Conservation (phyloP, 2,329 filamentous ascomycete species). For the Ophiostoma montium region DNA sequence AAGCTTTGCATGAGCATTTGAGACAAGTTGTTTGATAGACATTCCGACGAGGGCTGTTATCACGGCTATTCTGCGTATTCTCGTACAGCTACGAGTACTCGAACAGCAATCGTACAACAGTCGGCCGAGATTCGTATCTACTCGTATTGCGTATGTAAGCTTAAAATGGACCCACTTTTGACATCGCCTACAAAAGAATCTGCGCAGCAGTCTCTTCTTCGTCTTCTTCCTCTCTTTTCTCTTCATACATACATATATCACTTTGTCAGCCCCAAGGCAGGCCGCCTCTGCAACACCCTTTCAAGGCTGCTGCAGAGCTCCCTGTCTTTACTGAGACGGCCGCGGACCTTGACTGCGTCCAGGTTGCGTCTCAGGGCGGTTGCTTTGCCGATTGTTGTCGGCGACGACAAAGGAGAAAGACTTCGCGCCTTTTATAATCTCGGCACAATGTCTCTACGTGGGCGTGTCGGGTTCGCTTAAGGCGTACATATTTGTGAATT, state of each 20-base stretch:
- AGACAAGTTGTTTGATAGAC: too few species aligned
- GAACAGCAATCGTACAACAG: too few species aligned
- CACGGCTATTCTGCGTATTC: too few species aligned
- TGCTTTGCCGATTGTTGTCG: conserved; percentile 3
- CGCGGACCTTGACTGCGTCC: conserved; percentile 3
- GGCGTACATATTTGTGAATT: conserved; percentile 37
- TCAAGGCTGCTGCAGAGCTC: neutral
- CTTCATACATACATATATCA: conserved; percentile 30
- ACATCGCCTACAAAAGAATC: neutral
- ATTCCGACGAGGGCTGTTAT: too few species aligned
- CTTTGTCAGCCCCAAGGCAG: conserved; percentile 22
- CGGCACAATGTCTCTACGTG: conserved; percentile 21
- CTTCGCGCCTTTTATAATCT: conserved; percentile 43
- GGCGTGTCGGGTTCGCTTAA: conserved; percentile 48
- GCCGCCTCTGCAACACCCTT: conserved; percentile 1
- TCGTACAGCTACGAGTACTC: too few species aligned
- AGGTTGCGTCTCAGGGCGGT: conserved; percentile 29
- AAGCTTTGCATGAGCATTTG: too few species aligned
- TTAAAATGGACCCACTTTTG: neutral
- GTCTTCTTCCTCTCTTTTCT: conserved; percentile 30
- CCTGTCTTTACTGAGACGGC: conserved; percentile 2
- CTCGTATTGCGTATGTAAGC: neutral
- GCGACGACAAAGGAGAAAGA: conserved; percentile 39
- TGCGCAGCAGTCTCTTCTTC: conserved; percentile 11
- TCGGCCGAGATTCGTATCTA: too few species aligned